Evolutionary conservation across 306 rosid genomes (phyloP).

Genomic region (Sophora flavescens): DNA sequence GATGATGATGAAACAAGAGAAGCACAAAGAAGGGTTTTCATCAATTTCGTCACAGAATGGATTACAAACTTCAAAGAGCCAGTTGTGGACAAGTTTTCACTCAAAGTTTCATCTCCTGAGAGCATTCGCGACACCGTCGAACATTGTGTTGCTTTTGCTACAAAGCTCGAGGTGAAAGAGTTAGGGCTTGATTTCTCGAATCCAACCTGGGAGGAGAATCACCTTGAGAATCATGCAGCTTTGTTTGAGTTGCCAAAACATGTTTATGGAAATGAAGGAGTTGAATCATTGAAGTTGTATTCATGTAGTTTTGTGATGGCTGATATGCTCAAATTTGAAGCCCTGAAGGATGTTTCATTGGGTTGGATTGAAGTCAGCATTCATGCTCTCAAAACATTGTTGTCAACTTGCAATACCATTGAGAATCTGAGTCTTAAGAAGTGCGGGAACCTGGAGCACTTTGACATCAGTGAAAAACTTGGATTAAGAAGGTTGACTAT

Average conservation of each 20-base stretch:
- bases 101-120: slow-evolving; percentile 26
- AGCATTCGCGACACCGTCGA: neutral
- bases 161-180: neutral
- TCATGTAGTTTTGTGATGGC: slow-evolving; percentile 21
- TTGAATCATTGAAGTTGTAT: slow-evolving; percentile 36
- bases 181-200: slow-evolving; percentile 41
- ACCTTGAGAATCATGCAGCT: neutral
- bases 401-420: neutral
- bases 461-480: neutral
- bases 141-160: neutral
- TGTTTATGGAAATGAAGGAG: neutral
- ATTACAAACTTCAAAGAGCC: neutral
- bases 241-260: slow-evolving; percentile 7
- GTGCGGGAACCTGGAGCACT: slow-evolving; percentile 30
- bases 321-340: neutral
- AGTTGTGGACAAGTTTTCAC: slow-evolving; percentile 2
- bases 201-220: neutral
- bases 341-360: slow-evolving; percentile 45
- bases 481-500: slow-evolving; percentile 37
- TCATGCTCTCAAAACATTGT: neutral
- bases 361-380: neutral
- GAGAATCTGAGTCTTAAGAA: slow-evolving; percentile 40
- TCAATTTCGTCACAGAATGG: slow-evolving; percentile 22
- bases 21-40: slow-evolving; percentile 9
- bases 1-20: neutral